Conservation (phyloP, 352 stramenopile species). For the Pythium dissimile region DNA sequence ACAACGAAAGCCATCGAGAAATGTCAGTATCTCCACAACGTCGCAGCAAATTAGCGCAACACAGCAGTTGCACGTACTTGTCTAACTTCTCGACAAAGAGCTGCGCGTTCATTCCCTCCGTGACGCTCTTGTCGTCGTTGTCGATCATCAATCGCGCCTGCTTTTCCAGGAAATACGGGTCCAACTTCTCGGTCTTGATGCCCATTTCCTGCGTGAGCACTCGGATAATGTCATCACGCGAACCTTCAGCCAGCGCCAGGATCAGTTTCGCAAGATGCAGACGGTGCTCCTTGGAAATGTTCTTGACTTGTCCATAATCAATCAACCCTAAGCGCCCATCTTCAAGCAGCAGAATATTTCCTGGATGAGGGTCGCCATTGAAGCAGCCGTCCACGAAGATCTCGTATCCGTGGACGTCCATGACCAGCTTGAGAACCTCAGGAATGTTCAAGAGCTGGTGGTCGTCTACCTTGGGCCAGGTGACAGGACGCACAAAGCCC, state of each 20-base stretch:
- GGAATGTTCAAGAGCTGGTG: slow-evolving; percentile 76
- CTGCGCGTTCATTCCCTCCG: slow-evolving; percentile 82
- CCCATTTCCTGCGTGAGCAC: slow-evolving; percentile 78
- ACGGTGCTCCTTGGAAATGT: slow-evolving; percentile 65
- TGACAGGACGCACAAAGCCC: slow-evolving; percentile 62
- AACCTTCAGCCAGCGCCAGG: slow-evolving; percentile 70
- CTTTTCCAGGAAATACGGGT: slow-evolving; percentile 84
- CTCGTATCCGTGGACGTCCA: slow-evolving; percentile 90
- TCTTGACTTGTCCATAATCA: slow-evolving; percentile 91
- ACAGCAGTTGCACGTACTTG: slow-evolving; percentile 32
- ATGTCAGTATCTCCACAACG: too few relatives aligned
- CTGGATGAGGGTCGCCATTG: slow-evolving; percentile 90
- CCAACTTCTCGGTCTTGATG: slow-evolving; percentile 65
- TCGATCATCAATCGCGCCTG: slow-evolving; percentile 85
- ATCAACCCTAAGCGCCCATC: slow-evolving; percentile 89
- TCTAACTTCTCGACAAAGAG: slow-evolving; percentile 84
- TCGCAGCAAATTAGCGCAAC: background rate
- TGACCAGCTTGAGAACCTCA: slow-evolving; percentile 79
- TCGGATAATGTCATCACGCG: slow-evolving; percentile 68
- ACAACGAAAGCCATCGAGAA: too few relatives aligned
- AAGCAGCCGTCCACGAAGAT: slow-evolving; percentile 92
- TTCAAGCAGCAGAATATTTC: slow-evolving; percentile 90
- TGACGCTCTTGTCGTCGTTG: slow-evolving; percentile 76
- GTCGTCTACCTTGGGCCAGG: slow-evolving; percentile 38
- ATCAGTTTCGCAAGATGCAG: slow-evolving; percentile 81